Conservation (phyloP, 257 asterid genomes). For the Galeopsis tetrahit region DNA sequence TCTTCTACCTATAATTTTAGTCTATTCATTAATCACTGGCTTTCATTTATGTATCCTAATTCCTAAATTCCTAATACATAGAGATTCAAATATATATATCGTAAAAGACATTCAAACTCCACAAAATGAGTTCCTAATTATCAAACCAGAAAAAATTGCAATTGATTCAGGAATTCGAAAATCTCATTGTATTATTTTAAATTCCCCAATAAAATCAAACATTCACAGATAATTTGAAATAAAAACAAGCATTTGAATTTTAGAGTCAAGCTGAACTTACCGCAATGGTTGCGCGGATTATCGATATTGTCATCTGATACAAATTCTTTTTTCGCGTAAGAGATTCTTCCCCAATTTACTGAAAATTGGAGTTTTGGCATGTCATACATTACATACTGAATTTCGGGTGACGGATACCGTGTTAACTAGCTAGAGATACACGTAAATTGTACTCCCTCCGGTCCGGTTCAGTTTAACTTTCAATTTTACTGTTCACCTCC, state of each 20-base stretch:
- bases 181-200: background rate
- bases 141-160: background rate
- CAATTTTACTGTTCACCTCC: too few relatives aligned
- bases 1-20: background rate
- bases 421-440: background rate
- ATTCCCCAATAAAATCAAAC: background rate
- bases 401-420: background rate
- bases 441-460: too few relatives aligned
- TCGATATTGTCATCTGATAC: background rate
- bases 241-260: background rate
- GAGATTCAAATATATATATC: background rate
- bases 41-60: background rate
- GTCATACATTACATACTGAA: background rate
- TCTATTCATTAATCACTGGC: background rate
- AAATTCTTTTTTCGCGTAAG: background rate
- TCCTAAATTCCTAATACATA: background rate
- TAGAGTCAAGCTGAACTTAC: slow-evolving; percentile 8
- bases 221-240: slow-evolving; percentile 7
- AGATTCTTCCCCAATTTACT: background rate
- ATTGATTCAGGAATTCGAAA: background rate
- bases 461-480: too few relatives aligned
- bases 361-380: background rate
- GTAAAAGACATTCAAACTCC: background rate
- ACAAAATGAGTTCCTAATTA: background rate
- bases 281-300: background rate